Evolutionary conservation across 768 basidiomycete species (phyloP).

Genomic region (Pulveroboletus sp.): DNA sequence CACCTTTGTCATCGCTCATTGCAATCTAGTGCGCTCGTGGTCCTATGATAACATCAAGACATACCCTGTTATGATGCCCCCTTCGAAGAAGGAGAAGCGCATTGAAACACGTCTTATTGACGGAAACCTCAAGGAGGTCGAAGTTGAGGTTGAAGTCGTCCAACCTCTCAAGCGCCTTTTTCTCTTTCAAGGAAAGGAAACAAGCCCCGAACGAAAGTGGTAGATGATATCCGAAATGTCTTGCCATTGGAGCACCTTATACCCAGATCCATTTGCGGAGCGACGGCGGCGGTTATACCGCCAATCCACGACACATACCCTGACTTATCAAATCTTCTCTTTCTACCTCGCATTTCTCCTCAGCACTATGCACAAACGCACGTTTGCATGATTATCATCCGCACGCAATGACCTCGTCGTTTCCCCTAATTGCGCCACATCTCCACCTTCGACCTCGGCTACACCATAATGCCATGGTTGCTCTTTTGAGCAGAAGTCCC

Average conservation of each 20-base stretch:
- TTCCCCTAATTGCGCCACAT: slow-evolving; percentile 31
- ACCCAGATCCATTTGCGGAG: slow-evolving; percentile 28
- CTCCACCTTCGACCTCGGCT: slow-evolving; percentile 14
- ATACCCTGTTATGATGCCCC: slow-evolving; percentile 54
- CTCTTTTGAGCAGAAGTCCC: slow-evolving; percentile 17
- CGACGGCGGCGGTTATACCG: slow-evolving; percentile 32
- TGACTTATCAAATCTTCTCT: slow-evolving; percentile 30
- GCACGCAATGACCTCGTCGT: slow-evolving; percentile 31
- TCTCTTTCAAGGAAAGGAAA: slow-evolving; percentile 55
- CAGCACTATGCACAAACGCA: slow-evolving; percentile 23
- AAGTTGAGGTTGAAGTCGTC: slow-evolving; percentile 52
- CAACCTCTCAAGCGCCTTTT: slow-evolving; percentile 65
- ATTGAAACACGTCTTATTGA: slow-evolving; percentile 47
- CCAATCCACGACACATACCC: slow-evolving; percentile 33
- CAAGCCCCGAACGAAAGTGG: slow-evolving; percentile 26
- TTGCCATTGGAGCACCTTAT: slow-evolving; percentile 19
- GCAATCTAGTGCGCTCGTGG: slow-evolving; percentile 61
- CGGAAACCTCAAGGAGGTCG: slow-evolving; percentile 51
- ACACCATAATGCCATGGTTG: slow-evolving; percentile 13
- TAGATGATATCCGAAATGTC: slow-evolving; percentile 17
- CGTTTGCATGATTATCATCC: slow-evolving; percentile 25
- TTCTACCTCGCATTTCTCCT: slow-evolving; percentile 19
- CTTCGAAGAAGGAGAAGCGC: slow-evolving; percentile 52
- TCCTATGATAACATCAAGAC: slow-evolving; percentile 73
- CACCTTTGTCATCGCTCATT: slow-evolving; percentile 8